These are phyloP conservation scores for Albatrellus sp. DNA, from an alignment of 1,284 basidiomycete species.

Conservation along the genomic window DNA sequence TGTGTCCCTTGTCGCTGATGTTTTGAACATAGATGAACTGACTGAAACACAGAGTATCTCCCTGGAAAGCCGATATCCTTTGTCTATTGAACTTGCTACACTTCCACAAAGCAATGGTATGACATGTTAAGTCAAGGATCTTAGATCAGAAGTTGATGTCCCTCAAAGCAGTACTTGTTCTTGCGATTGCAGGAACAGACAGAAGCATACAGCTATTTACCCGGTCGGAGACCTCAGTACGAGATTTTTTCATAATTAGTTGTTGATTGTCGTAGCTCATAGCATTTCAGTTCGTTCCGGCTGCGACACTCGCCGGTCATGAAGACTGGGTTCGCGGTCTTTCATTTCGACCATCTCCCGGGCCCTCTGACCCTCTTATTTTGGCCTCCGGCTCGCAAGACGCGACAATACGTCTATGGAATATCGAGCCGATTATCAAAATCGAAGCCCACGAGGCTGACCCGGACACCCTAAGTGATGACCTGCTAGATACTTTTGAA, in stretches of 20 bases:
- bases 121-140: neutral
- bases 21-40: constrained; percentile 24
- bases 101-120: constrained; percentile 62
- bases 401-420: constrained; percentile 84
- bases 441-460: constrained; percentile 12
- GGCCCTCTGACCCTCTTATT: constrained; percentile 28
- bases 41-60: constrained; percentile 47
- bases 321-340: constrained; percentile 89
- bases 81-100: constrained; percentile 50
- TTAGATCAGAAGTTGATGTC: neutral
- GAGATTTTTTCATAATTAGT: constrained; percentile 4
- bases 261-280: neutral
- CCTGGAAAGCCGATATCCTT: constrained; percentile 61
- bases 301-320: constrained; percentile 69
- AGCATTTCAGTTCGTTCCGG: constrained; percentile 37
- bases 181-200: constrained; percentile 73
- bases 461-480: constrained; percentile 36
- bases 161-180: constrained; percentile 40
- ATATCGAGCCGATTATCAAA: constrained; percentile 36
- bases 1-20: neutral
- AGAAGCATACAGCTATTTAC: constrained; percentile 67
- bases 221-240: constrained; percentile 43
- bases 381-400: constrained; percentile 92
- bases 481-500: constrained; percentile 81
- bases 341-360: constrained; percentile 38